A percentile compares a stretch with the other conserved stretches of the same genome.
These are phyloP conservation scores for Linnemannia zychae DNA, from an alignment of 192 early-diverging fungal species.

Conservation along the genomic window DNA sequence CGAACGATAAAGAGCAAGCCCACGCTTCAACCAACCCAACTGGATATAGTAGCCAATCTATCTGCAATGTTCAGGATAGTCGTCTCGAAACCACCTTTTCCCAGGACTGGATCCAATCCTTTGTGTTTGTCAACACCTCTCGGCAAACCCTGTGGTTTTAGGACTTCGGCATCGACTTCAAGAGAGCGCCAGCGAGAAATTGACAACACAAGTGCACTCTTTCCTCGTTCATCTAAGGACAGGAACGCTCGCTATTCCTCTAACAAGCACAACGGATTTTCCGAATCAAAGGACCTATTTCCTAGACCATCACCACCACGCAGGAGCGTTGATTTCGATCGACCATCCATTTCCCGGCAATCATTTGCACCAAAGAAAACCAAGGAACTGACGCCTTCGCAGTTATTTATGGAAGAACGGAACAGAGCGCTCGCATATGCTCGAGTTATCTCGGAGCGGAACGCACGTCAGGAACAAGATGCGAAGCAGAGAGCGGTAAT, in stretches of 20 bases:
- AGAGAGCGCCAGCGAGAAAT: not conserved
- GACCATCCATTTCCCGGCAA: not conserved
- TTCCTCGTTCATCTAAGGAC: not conserved
- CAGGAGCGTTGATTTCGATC: not conserved
- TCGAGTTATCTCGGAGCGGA: conserved; percentile 13
- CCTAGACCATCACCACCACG: not conserved
- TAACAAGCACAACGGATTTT: not conserved
- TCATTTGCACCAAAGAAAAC: not conserved
- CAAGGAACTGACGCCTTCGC: conserved; percentile 18
- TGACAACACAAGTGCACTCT: not conserved
- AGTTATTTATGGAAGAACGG: conserved; percentile 32
- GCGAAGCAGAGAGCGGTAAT: not conserved
- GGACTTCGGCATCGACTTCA: not conserved
- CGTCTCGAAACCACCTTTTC: not conserved
- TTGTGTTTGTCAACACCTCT: not conserved
- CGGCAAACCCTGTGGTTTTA: not conserved
- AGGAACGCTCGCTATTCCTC: not conserved
- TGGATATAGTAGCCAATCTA: no score
- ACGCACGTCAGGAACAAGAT: not conserved
- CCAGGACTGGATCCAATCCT: not conserved
- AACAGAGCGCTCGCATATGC: conserved; percentile 1
- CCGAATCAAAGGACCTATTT: not conserved
- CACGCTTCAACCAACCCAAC: no score
- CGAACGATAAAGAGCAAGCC: not conserved
- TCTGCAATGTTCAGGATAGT: not conserved